Evolutionary conservation across 176 grass and related monocot genomes (phyloP).

Genomic region (Ensete ventricosum): DNA sequence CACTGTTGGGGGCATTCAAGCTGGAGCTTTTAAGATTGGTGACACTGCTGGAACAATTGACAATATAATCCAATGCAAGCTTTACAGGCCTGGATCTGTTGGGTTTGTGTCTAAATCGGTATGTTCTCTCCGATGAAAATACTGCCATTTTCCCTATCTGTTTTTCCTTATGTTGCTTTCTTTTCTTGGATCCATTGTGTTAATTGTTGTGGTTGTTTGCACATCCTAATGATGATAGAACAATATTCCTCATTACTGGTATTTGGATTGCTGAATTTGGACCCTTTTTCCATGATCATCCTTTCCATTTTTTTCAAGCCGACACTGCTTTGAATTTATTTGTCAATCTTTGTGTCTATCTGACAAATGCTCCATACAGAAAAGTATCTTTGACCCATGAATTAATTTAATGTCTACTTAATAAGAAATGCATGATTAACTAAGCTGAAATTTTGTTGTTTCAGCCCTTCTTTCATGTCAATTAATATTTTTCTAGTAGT

Average conservation of each 20-base stretch:
- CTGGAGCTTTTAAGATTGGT: conserved; percentile 98
- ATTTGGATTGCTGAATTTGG: not conserved
- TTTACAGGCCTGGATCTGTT: conserved; percentile 95
- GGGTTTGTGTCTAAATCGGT: conserved; percentile 99
- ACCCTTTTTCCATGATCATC: too few relatives aligned
- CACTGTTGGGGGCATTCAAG: conserved; percentile 96
- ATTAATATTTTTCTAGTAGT: too few relatives aligned
- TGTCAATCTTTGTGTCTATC: too few relatives aligned
- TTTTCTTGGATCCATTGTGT: not conserved
- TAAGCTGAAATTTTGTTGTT: too few relatives aligned
- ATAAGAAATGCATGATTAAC: too few relatives aligned
- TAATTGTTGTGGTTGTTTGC: not conserved
- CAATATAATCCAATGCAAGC: conserved; percentile 96
- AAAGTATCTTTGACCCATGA: too few relatives aligned
- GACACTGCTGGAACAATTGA: conserved; percentile 99
- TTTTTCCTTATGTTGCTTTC: not conserved
- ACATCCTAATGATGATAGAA: too few relatives aligned
- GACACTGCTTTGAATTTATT: too few relatives aligned
- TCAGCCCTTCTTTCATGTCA: too few relatives aligned
- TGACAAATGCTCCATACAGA: too few relatives aligned
- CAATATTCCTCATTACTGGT: not conserved
- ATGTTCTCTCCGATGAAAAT: conserved; percentile 6
- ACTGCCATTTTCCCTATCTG: not conserved
- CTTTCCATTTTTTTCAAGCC: too few relatives aligned
- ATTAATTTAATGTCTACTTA: too few relatives aligned